These are phyloP conservation scores for Avena sativa DNA, from an alignment of 176 grass and related monocot species.

Conservation along the genomic window DNA sequence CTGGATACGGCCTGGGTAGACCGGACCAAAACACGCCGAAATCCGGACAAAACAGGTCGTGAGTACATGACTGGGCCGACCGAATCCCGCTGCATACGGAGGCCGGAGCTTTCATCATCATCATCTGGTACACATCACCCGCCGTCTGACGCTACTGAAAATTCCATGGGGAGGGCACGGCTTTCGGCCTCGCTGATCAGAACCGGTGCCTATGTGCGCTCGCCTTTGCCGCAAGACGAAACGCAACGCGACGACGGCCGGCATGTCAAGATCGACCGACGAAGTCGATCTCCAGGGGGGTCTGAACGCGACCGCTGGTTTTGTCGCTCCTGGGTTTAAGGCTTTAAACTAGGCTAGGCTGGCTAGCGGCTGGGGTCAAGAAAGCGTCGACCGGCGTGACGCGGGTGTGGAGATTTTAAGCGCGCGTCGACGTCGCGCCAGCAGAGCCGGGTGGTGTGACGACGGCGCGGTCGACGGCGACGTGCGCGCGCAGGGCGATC, in stretches of 20 bases:
- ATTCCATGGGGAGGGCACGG: background rate
- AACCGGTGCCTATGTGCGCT: background rate
- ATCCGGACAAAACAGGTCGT: no score
- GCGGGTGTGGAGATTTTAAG: background rate
- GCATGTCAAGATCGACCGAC: no score
- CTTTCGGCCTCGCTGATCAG: background rate
- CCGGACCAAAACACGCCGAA: no score
- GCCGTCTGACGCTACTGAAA: background rate
- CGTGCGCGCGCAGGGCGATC: background rate
- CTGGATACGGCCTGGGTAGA: no score
- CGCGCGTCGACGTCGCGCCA: conserved; percentile 26
- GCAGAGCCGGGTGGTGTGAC: background rate
- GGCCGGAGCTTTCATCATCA: background rate
- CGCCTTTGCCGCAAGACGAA: background rate
- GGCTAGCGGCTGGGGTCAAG: background rate
- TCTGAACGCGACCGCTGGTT: conserved; percentile 26
- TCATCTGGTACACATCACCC: no score
- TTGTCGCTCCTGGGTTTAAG: conserved; percentile 15
- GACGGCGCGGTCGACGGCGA: background rate
- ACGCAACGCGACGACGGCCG: background rate
- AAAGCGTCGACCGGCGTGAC: background rate
- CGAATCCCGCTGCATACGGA: background rate
- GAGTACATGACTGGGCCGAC: no score
- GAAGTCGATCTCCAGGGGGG: no score
- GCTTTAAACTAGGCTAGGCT: background rate